Conservation (phyloP, 2,329 filamentous ascomycete genomes). For the Stagonosporopsis tanaceti region DNA sequence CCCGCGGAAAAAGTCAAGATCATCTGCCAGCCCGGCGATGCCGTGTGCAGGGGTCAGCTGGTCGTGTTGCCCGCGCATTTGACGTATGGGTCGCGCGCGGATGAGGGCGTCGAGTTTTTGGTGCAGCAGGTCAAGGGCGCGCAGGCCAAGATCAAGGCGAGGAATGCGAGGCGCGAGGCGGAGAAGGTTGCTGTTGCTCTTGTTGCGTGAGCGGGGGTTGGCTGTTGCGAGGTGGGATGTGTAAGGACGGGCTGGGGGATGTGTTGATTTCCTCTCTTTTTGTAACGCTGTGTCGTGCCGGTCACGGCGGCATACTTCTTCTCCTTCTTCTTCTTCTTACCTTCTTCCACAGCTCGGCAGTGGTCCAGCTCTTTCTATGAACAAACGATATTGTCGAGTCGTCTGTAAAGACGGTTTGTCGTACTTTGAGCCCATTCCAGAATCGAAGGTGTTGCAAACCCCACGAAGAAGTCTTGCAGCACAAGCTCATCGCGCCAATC, state of each 20-base stretch:
- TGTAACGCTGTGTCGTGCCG: background rate
- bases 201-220: slow-evolving; percentile 12
- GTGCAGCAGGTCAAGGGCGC: slow-evolving; percentile 35
- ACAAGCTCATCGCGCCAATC: background rate
- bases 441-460: no score
- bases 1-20: slow-evolving; percentile 56
- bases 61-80: slow-evolving; percentile 42
- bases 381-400: background rate
- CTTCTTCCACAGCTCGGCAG: background rate
- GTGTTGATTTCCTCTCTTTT: no score
- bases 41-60: slow-evolving; percentile 59
- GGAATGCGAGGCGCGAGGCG: slow-evolving; percentile 35
- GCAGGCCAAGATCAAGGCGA: slow-evolving; percentile 40
- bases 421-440: no score
- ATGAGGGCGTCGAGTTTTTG: slow-evolving; percentile 41
- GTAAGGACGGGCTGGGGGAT: no score
- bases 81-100: slow-evolving; percentile 39
- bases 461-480: background rate
- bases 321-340: no score
- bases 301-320: background rate
- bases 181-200: slow-evolving; percentile 25
- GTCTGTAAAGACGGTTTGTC: background rate
- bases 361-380: background rate
- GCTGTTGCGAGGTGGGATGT: no score
- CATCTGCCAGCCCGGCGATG: slow-evolving; percentile 60